Percentiles rank a stretch among this genome's conserved stretches.
These are phyloP conservation scores for Musa schizocarpa DNA, from an alignment of 176 grass and related monocot genomes.

Conservation along the genomic window DNA sequence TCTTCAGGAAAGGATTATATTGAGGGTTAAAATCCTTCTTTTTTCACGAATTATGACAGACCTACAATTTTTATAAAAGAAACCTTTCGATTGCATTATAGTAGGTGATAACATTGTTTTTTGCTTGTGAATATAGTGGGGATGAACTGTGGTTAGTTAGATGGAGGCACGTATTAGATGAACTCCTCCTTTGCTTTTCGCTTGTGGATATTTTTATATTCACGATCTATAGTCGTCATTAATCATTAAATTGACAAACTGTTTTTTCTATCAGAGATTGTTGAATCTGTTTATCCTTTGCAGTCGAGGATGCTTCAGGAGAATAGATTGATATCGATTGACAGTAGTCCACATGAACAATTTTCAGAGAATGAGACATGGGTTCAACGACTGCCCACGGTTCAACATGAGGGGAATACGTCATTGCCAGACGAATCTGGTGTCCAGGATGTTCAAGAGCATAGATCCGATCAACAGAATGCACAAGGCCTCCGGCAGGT, in stretches of 20 bases:
- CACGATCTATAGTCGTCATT: too few species aligned
- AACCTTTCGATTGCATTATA: too few species aligned
- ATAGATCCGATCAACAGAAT: constrained; percentile 20
- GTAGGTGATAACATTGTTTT: too few species aligned
- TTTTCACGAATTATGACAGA: too few species aligned
- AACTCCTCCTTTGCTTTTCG: background rate
- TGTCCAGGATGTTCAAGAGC: background rate
- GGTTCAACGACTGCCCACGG: constrained; percentile 20
- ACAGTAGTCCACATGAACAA: background rate
- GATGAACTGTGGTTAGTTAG: too few species aligned
- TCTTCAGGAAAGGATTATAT: too few species aligned
- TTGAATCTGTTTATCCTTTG: constrained; percentile 9
- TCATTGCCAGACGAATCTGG: constrained; percentile 9
- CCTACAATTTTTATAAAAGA: too few species aligned
- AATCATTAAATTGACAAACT: background rate
- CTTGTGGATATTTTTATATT: too few species aligned
- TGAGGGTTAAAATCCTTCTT: too few species aligned
- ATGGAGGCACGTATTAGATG: too few species aligned
- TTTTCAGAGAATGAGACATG: constrained; percentile 23
- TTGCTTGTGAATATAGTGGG: too few species aligned
- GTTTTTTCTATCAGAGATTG: too few species aligned
- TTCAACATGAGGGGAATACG: constrained; percentile 13
- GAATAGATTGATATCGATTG: constrained; percentile 18
- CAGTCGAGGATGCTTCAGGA: constrained; percentile 80
- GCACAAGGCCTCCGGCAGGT: constrained; percentile 29